phyloP scores from a whole-genome alignment of 2,329 filamentous ascomycete genomes.

The Eurotiales sp. region DNA sequence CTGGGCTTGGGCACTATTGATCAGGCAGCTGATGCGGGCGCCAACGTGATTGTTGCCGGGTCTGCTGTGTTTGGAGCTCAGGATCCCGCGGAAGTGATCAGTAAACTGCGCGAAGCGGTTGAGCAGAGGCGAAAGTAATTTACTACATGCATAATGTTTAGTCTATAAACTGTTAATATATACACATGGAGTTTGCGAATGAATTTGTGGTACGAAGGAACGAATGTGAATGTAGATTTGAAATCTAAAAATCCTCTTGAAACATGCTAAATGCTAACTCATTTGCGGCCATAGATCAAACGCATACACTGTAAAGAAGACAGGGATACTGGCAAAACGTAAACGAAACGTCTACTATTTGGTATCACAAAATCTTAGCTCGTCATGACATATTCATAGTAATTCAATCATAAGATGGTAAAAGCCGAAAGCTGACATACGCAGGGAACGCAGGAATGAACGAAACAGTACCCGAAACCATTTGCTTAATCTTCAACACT shows the following conservation, averaged over 20 bases:
- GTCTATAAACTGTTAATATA: neutral
- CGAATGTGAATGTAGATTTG: neutral
- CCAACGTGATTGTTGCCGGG: slow-evolving; percentile 96
- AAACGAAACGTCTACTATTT: neutral
- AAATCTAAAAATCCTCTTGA: too few species aligned
- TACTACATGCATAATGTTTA: neutral
- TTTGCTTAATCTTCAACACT: slow-evolving; percentile 24
- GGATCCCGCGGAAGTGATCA: slow-evolving; percentile 82
- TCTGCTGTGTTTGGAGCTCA: slow-evolving; percentile 92
- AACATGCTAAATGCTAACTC: neutral
- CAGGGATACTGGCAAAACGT: neutral
- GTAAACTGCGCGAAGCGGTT: slow-evolving; percentile 73
- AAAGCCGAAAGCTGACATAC: neutral
- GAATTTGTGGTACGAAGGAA: neutral
- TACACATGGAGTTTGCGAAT: neutral
- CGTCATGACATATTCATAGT: neutral
- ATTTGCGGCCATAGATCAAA: too few species aligned
- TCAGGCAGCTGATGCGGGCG: slow-evolving; percentile 88
- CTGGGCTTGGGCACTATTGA: slow-evolving; percentile 85
- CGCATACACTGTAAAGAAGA: neutral
- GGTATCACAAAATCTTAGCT: slow-evolving; percentile 5
- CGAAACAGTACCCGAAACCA: too few species aligned
- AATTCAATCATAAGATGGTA: neutral
- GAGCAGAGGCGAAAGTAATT: slow-evolving; percentile 51
- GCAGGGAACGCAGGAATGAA: neutral